Percentiles rank a stretch among this genome's conserved stretches.
These are phyloP conservation scores for Suillus discolor DNA, from an alignment of 768 basidiomycete genomes.

Conservation along the genomic window DNA sequence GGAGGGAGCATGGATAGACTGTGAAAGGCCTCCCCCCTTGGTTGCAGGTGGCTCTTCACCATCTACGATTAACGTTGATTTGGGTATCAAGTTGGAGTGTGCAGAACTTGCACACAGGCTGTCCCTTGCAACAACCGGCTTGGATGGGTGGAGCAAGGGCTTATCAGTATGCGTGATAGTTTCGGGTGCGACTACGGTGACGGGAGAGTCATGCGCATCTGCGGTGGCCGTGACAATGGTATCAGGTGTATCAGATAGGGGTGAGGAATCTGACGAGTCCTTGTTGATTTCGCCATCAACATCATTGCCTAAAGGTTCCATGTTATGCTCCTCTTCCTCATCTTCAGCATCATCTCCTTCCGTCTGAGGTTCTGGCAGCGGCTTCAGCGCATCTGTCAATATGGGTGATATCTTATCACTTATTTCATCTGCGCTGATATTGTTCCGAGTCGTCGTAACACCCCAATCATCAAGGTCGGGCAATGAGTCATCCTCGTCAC, in stretches of 20 bases:
- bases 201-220: conserved; percentile 19
- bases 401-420: conserved; percentile 65
- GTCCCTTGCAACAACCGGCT: conserved; percentile 38
- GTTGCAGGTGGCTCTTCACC: conserved; percentile 19
- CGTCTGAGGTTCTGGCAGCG: conserved; percentile 54
- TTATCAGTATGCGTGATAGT: conserved; percentile 18
- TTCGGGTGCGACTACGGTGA: conserved; percentile 12
- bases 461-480: conserved; percentile 90
- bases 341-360: conserved; percentile 20
- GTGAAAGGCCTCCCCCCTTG: conserved; percentile 24
- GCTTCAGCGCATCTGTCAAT: conserved; percentile 60
- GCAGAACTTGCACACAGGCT: conserved; percentile 15
- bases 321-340: conserved; percentile 22
- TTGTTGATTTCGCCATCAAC: conserved; percentile 8
- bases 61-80: conserved; percentile 7
- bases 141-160: conserved; percentile 45
- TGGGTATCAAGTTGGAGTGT: conserved; percentile 19
- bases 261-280: conserved; percentile 12
- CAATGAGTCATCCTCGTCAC: conserved; percentile 78
- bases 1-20: conserved; percentile 29
- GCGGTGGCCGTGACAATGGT: conserved; percentile 5
- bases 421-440: conserved; percentile 27
- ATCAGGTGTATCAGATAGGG: conserved; percentile 12
- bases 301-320: conserved; percentile 21
- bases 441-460: conserved; percentile 44